Evolutionary conservation across 352 stramenopile species (phyloP).

Genomic region (Saprolegnia parasitica): DNA sequence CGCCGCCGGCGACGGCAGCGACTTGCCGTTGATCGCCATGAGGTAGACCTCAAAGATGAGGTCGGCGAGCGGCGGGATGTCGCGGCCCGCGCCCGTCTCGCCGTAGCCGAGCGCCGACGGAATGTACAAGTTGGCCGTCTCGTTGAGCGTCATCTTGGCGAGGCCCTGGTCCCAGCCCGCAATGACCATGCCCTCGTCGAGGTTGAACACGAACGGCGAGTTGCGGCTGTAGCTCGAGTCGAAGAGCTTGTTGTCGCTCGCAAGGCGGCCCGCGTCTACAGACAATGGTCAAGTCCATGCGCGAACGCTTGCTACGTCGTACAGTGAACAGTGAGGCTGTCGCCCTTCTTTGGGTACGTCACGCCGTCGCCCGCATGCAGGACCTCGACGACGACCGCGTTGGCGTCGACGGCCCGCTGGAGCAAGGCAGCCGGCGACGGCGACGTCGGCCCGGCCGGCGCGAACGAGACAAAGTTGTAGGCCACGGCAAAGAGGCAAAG

Average conservation of each 20-base stretch:
- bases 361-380: constrained; percentile 11
- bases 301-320: not conserved
- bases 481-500: not conserved
- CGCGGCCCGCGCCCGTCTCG: constrained; percentile 16
- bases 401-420: not conserved
- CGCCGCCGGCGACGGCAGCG: not conserved
- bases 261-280: constrained; percentile 20
- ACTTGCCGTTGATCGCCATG: constrained; percentile 27
- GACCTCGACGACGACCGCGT: constrained; percentile 17
- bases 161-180: constrained; percentile 24
- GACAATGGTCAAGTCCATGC: not conserved
- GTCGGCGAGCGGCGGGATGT: constrained; percentile 25
- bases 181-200: constrained; percentile 24
- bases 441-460: not conserved
- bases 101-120: constrained; percentile 22
- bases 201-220: constrained; percentile 19
- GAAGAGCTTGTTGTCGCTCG: not conserved
- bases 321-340: constrained; percentile 23
- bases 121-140: constrained; percentile 25
- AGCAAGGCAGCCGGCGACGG: not conserved
- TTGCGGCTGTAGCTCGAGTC: constrained; percentile 25
- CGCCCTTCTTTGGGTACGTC: constrained; percentile 27
- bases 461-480: not conserved
- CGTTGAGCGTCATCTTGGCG: constrained; percentile 19
- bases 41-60: constrained; percentile 28